Percentiles rank a stretch among this genome's conserved stretches.
Evolutionary conservation across 176 grass and related monocot genomes (phyloP).

Genomic region (Elymus sibiricus): DNA sequence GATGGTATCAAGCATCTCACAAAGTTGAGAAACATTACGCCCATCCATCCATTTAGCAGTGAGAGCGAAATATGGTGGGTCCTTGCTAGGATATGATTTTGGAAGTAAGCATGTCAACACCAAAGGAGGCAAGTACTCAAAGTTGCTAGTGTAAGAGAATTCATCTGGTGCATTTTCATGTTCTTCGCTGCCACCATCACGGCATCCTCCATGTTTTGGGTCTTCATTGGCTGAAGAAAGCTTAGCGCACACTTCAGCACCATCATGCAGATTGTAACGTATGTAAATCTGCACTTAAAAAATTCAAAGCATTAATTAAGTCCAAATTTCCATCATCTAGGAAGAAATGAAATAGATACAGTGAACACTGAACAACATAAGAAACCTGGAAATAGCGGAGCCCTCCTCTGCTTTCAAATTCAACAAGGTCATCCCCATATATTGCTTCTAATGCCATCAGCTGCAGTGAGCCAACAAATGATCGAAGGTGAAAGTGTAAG

Average conservation of each 20-base stretch:
- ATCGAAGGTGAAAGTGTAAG: neutral
- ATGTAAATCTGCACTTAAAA: slow-evolving; percentile 23
- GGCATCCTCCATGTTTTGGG: neutral
- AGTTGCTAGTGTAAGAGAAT: slow-evolving; percentile 38
- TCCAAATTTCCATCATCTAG: neutral
- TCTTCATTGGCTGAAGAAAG: neutral
- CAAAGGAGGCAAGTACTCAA: slow-evolving; percentile 48
- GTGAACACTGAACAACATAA: neutral
- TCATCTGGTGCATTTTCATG: slow-evolving; percentile 13
- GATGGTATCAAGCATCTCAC: slow-evolving; percentile 46
- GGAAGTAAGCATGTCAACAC: slow-evolving; percentile 51
- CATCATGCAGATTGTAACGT: slow-evolving; percentile 24
- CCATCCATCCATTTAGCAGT: slow-evolving; percentile 51
- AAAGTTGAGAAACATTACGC: slow-evolving; percentile 40
- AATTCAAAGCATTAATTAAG: neutral
- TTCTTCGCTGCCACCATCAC: neutral
- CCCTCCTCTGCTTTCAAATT: slow-evolving; percentile 33
- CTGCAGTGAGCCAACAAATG: slow-evolving; percentile 22
- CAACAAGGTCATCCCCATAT: slow-evolving; percentile 36
- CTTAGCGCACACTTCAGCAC: neutral
- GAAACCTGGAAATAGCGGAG: slow-evolving; percentile 49
- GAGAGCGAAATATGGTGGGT: slow-evolving; percentile 48
- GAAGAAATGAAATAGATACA: neutral
- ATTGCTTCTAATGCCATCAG: slow-evolving; percentile 57
- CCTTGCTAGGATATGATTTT: slow-evolving; percentile 48